Evolutionary conservation across 768 basidiomycete genomes (phyloP), one percentile per base, ranked within the genome.

Genomic region (Agrocybe pediades): DNA sequence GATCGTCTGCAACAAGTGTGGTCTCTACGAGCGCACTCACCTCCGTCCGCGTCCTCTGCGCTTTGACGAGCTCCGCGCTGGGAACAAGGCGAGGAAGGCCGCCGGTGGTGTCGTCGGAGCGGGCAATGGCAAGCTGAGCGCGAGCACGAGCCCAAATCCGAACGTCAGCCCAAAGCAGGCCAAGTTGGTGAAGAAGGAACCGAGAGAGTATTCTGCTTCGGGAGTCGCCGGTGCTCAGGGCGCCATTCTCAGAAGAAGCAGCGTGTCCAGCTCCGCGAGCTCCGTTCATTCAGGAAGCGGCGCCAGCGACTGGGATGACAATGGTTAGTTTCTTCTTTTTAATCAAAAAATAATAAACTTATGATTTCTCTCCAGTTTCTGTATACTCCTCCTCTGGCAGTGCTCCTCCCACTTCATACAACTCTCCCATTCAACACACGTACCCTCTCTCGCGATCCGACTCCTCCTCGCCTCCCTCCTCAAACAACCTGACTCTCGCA

Each of bases 1-100:
- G 72, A 94, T 94, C 64, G 92, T 94, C 41, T 94, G 92, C 81
- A 94, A 94, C 80, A 94, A 94, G 76, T 94, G 92, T 59, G 92
- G 92, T 9, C 79, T 94, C 33, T 94, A 94, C 64, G 92, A 94
- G 70, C 89, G 92, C 65, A 94, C 92, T 11, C 92, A 94, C 60
- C 71, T 93, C 51, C 83, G 92, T 20, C 84, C 91, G 4, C 80
- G 92, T 11, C 92, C 92, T 7, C 77, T 92, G 16, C 86, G 91
- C 49, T 93, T 94, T 57, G 92, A 93, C 68, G 92, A 93, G 69
- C 81, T 94, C 39, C 84, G 91, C 5, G 87, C 90, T 0, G 90
- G 91, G n/a, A 87, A 86, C 71, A 92, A 92, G 72, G 84, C 88
- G 11, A 80, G 91, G 55, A 77, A 66, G 55, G 71, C 62, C 15